A percentile compares a stretch with the other conserved stretches of the same genome.
These are phyloP conservation scores for Chlamydomonas applanata DNA, from an alignment of 139 green algal species.

Conservation along the genomic window DNA sequence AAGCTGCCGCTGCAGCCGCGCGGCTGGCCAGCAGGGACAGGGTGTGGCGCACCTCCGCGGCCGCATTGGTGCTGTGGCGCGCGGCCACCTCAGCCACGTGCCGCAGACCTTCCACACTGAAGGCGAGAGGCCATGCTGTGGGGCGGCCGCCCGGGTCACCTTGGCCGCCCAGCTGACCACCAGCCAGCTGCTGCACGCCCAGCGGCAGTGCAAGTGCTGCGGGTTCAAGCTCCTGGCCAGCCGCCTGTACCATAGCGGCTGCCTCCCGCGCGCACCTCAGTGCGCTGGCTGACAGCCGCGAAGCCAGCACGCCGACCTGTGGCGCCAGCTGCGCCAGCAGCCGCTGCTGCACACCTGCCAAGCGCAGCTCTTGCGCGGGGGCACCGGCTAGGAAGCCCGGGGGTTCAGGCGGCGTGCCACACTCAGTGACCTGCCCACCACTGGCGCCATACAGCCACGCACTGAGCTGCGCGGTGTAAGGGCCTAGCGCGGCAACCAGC, in stretches of 20 bases:
- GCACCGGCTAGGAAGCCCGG: not conserved
- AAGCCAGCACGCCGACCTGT: not conserved
- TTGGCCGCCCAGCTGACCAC: not conserved
- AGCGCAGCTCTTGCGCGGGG: not conserved
- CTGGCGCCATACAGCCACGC: not conserved
- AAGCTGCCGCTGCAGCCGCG: not conserved
- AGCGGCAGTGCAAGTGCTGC: not conserved
- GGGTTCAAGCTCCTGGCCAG: not conserved
- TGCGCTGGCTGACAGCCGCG: not conserved
- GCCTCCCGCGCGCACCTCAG: no score
- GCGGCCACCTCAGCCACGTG: not conserved
- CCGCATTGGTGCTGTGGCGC: not conserved
- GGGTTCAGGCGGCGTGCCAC: no score
- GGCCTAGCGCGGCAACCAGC: not conserved
- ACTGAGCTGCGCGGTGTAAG: not conserved
- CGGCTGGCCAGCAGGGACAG: conserved; percentile 1
- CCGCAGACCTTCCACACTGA: not conserved
- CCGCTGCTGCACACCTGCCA: conserved; percentile 6
- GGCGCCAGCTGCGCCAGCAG: conserved; percentile 3
- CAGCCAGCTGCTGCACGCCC: not conserved
- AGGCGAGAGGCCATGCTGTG: not conserved
- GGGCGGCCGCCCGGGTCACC: not conserved
- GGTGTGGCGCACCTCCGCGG: not conserved
- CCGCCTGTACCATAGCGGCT: no score
- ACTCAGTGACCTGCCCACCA: no score